Percentiles rank a stretch among this genome's conserved stretches.
Evolutionary conservation across 2,329 filamentous ascomycete species (phyloP).

Genomic region (Pestalotiopsis sp.): DNA sequence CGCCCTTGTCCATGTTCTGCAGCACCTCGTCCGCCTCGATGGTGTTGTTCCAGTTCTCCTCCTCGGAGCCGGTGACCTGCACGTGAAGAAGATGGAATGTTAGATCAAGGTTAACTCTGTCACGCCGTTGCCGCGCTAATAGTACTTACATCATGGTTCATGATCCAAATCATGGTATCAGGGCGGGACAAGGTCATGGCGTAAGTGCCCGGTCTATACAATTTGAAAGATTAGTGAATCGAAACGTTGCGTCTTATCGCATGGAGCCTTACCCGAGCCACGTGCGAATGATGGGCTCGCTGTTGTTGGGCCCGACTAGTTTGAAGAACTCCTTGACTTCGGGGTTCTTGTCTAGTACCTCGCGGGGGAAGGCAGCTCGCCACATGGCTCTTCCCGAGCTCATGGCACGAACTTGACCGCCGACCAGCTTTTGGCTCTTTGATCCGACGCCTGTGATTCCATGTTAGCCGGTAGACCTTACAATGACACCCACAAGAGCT

Average conservation of each 20-base stretch:
- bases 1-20: conserved; percentile 36
- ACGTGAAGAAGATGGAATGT: neutral
- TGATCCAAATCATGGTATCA: conserved; percentile 39
- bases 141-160: conserved; percentile 38
- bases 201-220: conserved; percentile 41
- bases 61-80: conserved; percentile 34
- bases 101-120: neutral
- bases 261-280: conserved; percentile 44
- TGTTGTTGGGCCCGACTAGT: conserved; percentile 41
- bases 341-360: conserved; percentile 43
- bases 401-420: conserved; percentile 42
- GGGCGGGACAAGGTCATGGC: conserved; percentile 35
- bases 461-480: neutral
- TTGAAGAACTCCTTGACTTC: conserved; percentile 41
- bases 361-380: conserved; percentile 43
- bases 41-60: conserved; percentile 39
- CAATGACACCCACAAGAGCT: neutral
- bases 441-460: conserved; percentile 39
- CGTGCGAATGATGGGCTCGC: conserved; percentile 46
- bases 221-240: conserved; percentile 17
- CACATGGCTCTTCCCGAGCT: conserved; percentile 46
- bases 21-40: conserved; percentile 37
- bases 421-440: conserved; percentile 45
- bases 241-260: conserved; percentile 33
- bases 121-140: neutral